These are phyloP conservation scores for Hemisphaericaspora xylofermentans DNA, from an alignment of 1,139 yeast species.

Conservation along the genomic window DNA sequence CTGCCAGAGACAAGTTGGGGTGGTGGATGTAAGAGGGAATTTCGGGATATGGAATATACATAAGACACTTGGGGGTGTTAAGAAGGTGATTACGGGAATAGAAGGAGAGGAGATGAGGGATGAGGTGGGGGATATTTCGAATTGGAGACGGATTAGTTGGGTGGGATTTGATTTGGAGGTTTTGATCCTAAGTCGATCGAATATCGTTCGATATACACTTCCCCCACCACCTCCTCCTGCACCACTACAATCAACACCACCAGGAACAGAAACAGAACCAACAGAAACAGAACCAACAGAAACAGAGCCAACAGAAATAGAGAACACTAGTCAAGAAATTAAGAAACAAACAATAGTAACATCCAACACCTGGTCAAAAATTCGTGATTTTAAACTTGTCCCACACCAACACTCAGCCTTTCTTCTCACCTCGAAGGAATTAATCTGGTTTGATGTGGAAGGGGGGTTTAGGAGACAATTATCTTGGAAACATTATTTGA, in stretches of 20 bases:
- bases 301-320: too few relatives aligned
- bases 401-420: constrained; percentile 30
- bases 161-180: constrained; percentile 30
- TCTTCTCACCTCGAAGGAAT: constrained; percentile 60
- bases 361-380: constrained; percentile 57
- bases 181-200: constrained; percentile 46
- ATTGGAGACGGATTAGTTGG: constrained; percentile 56
- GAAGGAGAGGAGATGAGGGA: too few relatives aligned
- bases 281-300: too few relatives aligned
- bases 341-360: constrained; percentile 36
- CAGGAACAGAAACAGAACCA: too few relatives aligned
- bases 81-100: constrained; percentile 2
- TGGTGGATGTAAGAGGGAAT: constrained; percentile 54
- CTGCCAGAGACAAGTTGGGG: constrained; percentile 36
- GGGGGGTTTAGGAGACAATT: constrained; percentile 39
- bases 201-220: constrained; percentile 33
- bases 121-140: constrained; percentile 54
- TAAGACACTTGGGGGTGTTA: background rate
- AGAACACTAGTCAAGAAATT: constrained; percentile 17
- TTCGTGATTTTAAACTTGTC: constrained; percentile 44
- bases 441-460: constrained; percentile 45
- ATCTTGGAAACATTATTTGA: constrained; percentile 70
- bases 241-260: too few relatives aligned
- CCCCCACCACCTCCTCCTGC: too few relatives aligned
- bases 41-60: constrained; percentile 41